phyloP scores from a whole-genome alignment of 83 land plant species.

The Thuja plicata region DNA sequence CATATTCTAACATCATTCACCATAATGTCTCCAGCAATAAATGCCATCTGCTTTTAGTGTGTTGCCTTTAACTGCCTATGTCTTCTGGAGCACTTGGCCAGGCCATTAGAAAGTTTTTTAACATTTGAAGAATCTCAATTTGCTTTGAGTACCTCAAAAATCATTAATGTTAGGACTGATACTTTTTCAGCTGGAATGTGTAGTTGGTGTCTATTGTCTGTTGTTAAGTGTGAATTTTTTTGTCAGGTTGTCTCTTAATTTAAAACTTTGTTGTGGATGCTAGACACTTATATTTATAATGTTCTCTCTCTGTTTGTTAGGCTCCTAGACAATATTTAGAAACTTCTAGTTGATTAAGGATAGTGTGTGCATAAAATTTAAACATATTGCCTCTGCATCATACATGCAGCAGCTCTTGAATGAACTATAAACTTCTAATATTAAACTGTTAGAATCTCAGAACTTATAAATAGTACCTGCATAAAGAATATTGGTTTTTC shows the following conservation, averaged over 20 bases:
- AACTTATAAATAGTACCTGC: neutral
- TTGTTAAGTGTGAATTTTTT: neutral
- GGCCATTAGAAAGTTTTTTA: neutral
- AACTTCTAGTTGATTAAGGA: neutral
- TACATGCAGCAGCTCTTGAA: neutral
- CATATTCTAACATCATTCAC: too few relatives aligned
- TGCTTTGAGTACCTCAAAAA: neutral
- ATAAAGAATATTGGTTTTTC: too few relatives aligned
- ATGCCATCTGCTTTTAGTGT: neutral
- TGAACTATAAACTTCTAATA: too few relatives aligned
- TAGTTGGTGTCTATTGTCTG: neutral
- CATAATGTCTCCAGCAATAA: neutral
- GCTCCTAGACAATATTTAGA: neutral
- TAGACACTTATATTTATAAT: neutral
- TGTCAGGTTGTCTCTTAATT: neutral
- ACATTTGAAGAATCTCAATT: neutral
- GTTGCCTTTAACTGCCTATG: neutral
- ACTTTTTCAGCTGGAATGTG: neutral
- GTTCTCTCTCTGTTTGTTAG: neutral
- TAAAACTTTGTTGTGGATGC: neutral
- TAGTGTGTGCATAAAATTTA: neutral
- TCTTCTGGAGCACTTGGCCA: neutral
- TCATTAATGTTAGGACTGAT: neutral
- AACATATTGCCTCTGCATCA: neutral
- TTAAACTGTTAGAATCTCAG: neutral